phyloP scores from a whole-genome alignment of 352 stramenopile species.

The Blastocystis sp. region DNA sequence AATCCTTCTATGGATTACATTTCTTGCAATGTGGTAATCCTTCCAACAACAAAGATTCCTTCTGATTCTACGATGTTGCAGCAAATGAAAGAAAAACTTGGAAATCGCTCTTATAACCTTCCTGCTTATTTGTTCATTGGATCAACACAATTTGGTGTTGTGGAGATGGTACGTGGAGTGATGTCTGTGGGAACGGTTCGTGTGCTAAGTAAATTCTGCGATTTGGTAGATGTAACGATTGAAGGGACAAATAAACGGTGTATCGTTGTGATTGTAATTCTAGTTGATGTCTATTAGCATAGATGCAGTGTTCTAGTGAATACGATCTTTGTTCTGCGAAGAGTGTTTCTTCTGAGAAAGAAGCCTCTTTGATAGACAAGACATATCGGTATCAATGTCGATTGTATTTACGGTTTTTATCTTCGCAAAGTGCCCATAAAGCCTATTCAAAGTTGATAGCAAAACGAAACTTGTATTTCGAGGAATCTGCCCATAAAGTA shows the following conservation, averaged over 20 bases:
- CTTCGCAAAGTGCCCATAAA: neutral
- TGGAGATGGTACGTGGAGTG: slow-evolving; percentile 28
- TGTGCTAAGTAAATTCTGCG: neutral
- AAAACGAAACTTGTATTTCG: neutral
- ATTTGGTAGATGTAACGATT: slow-evolving; percentile 3
- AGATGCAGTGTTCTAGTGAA: neutral
- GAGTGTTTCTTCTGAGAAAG: neutral
- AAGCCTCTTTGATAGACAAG: neutral
- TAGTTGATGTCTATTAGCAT: neutral
- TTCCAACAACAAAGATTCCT: neutral
- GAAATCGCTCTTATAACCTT: slow-evolving; percentile 21
- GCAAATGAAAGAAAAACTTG: neutral
- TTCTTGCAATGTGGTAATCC: slow-evolving; percentile 37
- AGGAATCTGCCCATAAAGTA: neutral
- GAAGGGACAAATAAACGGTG: neutral
- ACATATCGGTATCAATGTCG: neutral
- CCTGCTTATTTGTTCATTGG: slow-evolving; percentile 28
- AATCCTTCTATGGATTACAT: slow-evolving; percentile 29
- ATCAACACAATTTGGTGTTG: slow-evolving; percentile 20
- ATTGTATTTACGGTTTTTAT: neutral
- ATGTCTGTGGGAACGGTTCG: slow-evolving; percentile 19
- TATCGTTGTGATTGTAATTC: neutral
- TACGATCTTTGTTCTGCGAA: neutral
- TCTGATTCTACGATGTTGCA: neutral
- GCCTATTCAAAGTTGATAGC: neutral